phyloP scores from a whole-genome alignment of 805 yeast species.

The Saccharomycopsis guyanensis region DNA sequence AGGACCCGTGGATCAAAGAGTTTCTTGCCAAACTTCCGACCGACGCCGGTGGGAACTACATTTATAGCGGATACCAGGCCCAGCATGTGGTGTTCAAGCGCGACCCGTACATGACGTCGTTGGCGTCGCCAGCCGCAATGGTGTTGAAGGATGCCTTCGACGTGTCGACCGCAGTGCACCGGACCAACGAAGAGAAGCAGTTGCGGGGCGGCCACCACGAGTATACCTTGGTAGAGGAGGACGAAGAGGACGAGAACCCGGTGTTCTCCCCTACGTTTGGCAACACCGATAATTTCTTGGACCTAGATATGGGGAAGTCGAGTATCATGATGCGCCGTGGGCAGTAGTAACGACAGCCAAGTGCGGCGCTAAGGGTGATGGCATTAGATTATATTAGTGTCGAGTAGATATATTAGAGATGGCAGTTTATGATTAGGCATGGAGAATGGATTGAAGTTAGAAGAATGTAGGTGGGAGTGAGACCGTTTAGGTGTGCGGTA shows the following conservation, averaged over 20 bases:
- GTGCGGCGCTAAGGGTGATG: too few species aligned
- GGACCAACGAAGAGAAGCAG: conserved; percentile 56
- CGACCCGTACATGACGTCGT: conserved; percentile 10
- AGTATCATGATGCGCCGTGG: conserved; percentile 19
- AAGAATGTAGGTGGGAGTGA: too few species aligned
- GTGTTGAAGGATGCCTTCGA: conserved; percentile 84
- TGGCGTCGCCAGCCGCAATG: conserved; percentile 67
- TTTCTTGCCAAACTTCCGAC: conserved; percentile 18
- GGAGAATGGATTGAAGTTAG: too few species aligned
- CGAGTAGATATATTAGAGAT: too few species aligned
- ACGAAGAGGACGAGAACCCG: conserved; percentile 6
- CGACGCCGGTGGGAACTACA: conserved; percentile 11
- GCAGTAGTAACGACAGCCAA: too few species aligned
- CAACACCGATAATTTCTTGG: conserved; percentile 6
- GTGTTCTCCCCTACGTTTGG: not conserved
- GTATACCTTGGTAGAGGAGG: conserved; percentile 14
- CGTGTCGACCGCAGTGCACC: conserved; percentile 76
- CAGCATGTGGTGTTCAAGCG: conserved; percentile 7
- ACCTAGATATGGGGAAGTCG: conserved; percentile 17
- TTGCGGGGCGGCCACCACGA: conserved; percentile 30
- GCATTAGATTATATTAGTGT: too few species aligned
- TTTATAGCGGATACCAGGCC: conserved; percentile 15
- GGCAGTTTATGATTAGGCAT: too few species aligned
- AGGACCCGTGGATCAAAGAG: conserved; percentile 64
- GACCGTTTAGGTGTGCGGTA: too few species aligned